phyloP scores from a whole-genome alignment of 768 basidiomycete genomes.

The Boletus tylopilopsis region DNA sequence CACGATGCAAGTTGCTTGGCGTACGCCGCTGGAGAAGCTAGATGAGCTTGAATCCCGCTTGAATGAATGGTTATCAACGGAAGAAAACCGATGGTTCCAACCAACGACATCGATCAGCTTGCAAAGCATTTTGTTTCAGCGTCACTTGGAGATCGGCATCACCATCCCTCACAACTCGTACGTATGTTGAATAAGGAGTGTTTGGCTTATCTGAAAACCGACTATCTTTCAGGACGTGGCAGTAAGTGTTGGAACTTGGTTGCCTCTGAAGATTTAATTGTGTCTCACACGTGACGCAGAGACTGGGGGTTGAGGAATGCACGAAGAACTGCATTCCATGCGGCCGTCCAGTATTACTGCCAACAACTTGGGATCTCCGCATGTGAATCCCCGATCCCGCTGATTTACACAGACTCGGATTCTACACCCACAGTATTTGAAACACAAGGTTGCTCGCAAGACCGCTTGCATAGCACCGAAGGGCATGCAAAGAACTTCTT shows the following conservation, averaged over 20 bases:
- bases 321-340: conserved; percentile 75
- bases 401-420: conserved; percentile 42
- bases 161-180: conserved; percentile 53
- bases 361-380: conserved; percentile 64
- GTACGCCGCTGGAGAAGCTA: conserved; percentile 66
- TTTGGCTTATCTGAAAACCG: conserved; percentile 1
- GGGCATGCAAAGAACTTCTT: conserved; percentile 18
- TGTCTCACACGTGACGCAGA: conserved; percentile 14
- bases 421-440: conserved; percentile 1
- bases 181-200: conserved; percentile 14
- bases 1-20: conserved; percentile 73
- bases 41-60: conserved; percentile 64
- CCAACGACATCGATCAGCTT: conserved; percentile 61
- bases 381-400: conserved; percentile 56
- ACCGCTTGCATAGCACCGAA: conserved; percentile 9
- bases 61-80: conserved; percentile 74
- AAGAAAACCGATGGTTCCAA: conserved; percentile 77
- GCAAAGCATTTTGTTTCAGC: conserved; percentile 63
- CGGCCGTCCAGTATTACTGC: conserved; percentile 71
- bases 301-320: conserved; percentile 62
- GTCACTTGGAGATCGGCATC: conserved; percentile 65
- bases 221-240: conserved; percentile 30
- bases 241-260: conserved; percentile 22
- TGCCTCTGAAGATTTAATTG: too few relatives aligned
- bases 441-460: background rate